Evolutionary conservation across 768 basidiomycete species (phyloP).

Genomic region (Cystobasidium tubakii): DNA sequence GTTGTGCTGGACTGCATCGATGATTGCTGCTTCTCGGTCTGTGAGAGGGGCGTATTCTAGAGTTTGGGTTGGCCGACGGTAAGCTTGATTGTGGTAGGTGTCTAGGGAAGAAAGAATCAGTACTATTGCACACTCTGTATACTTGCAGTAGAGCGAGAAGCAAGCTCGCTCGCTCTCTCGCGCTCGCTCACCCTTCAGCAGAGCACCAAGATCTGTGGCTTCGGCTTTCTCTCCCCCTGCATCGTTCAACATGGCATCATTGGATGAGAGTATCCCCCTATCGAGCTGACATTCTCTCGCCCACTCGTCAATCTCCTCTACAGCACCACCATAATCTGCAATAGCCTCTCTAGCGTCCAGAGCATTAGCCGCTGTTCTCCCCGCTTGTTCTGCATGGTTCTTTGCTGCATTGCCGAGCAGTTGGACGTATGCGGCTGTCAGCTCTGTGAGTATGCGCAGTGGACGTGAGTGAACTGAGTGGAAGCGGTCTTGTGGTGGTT

Average conservation of each 20-base stretch:
- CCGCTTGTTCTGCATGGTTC: conserved; percentile 26
- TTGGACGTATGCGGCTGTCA: conserved; percentile 29
- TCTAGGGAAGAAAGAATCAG: not conserved
- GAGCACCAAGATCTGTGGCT: conserved; percentile 4
- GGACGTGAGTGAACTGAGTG: not conserved
- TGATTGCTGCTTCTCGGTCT: conserved; percentile 8
- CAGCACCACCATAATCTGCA: not conserved
- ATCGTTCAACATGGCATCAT: not conserved
- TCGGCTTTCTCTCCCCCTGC: not conserved
- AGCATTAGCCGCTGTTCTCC: conserved; percentile 10
- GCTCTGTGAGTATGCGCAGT: conserved; percentile 17
- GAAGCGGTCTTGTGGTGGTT: conserved; percentile 15
- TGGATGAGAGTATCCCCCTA: conserved; percentile 1
- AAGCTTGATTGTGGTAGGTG: not conserved
- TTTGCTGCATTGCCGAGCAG: conserved; percentile 27
- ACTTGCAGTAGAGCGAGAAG: no score
- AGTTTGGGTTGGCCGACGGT: not conserved
- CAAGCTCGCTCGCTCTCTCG: no score
- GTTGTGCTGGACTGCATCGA: conserved; percentile 12
- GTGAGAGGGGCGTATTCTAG: conserved; percentile 1
- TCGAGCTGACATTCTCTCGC: conserved; percentile 8
- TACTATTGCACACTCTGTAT: no score
- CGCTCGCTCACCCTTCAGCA: not conserved
- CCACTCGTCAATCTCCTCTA: conserved; percentile 29
- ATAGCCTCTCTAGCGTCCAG: conserved; percentile 29